Percentiles rank a stretch among this genome's conserved stretches.
phyloP scores from a whole-genome alignment of 306 rosid genomes.

The Leucaena leucocephala region DNA sequence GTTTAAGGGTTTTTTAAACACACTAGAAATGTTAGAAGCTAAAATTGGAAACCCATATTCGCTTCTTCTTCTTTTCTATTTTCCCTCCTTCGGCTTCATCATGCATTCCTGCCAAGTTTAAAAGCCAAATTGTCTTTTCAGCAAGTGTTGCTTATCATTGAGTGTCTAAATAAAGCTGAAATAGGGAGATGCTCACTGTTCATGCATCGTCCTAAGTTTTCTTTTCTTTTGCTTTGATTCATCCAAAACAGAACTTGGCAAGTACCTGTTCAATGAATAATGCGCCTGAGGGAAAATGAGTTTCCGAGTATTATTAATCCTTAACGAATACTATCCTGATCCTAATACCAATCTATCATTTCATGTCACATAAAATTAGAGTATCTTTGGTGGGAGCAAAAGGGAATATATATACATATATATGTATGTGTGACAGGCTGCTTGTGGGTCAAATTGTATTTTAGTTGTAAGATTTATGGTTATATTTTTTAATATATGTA shows the following conservation, averaged over 20 bases:
- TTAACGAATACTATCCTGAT: too few relatives aligned
- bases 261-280: not conserved
- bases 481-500: too few relatives aligned
- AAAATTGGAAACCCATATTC: not conserved
- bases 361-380: not conserved
- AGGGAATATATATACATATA: too few relatives aligned
- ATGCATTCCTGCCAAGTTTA: not conserved
- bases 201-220: not conserved
- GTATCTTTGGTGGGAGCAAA: too few relatives aligned
- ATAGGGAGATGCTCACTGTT: constrained; percentile 29
- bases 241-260: not conserved
- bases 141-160: constrained; percentile 13
- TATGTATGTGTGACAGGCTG: too few relatives aligned
- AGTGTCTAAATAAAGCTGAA: constrained; percentile 11
- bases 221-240: not conserved
- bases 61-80: not conserved
- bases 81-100: too few relatives aligned
- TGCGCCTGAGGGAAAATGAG: too few relatives aligned
- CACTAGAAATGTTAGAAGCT: constrained; percentile 16
- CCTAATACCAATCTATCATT: not conserved
- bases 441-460: too few relatives aligned
- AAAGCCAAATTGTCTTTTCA: constrained; percentile 38
- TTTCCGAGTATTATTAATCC: too few relatives aligned
- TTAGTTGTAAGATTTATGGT: too few relatives aligned
- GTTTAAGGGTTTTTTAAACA: too few relatives aligned